Base-by-base conservation (phyloP, 2,329 filamentous ascomycete genomes). In the Penicillium sp. region DNA sequence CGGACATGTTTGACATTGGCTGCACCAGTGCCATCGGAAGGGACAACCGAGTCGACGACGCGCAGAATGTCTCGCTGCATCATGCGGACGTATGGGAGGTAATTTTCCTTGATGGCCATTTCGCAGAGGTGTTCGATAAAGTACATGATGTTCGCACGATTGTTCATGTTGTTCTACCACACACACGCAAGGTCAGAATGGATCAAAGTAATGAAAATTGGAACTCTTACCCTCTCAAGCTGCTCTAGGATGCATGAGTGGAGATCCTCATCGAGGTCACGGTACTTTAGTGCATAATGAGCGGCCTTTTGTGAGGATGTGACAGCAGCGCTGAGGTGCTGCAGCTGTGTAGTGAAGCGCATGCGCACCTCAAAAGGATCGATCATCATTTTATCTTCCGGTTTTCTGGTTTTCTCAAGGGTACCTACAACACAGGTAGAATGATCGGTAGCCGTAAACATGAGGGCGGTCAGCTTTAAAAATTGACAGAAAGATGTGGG, bases 291-390 rank as follows among this genome's bases (percentile, higher is more conserved):
- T 14, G 94, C 94, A 86, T 95, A 99, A 72, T 92, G 88, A 29
- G 94, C 93, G 3, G 92, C 90, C 78, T 97, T 97, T 69, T 93
- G 89, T 2, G 92, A 89, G 14, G 92, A 93, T 14, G 88, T 89
- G 55, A 94, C 88, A 5, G 90, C 93, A 13, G 94, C 94, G 72
- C 92, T 96, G 59, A 99, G 85, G 72, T 94, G 90, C 64, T 95
- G 88, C 24, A 99, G 85, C 72, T 94, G 89, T 50, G 84, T 84
- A 51, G 91, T 97, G 81, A 99, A 99, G 76, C 92, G 92, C 85
- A 99, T 92, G 71, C 94, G 92, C 66, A 97, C 93, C 80, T 97
- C 94, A 75, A 99, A 99, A 6, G 95, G 94, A 77, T 99, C 92
- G 43, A 83, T 83, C 85, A 88, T 88, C 47, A 82, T 75, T 78